phyloP scores from a whole-genome alignment of 495 filamentous ascomycete genomes.

The Penicillium flavigenum region DNA sequence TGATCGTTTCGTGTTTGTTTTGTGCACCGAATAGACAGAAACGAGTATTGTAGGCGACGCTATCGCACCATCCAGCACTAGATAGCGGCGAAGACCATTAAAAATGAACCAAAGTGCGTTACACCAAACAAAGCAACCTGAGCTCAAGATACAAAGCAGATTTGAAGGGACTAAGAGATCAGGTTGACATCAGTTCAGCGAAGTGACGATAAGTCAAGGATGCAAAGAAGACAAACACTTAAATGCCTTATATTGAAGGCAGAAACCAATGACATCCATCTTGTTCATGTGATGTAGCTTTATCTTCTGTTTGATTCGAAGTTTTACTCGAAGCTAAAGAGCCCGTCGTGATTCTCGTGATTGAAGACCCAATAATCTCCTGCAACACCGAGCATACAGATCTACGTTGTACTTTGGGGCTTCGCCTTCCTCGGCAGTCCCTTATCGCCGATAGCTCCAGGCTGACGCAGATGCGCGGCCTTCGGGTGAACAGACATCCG shows the following conservation, averaged over 20 bases:
- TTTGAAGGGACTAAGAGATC: not conserved
- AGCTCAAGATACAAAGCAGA: not conserved
- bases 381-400: not conserved
- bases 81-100: not conserved
- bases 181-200: constrained; percentile 1
- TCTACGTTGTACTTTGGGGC: not conserved
- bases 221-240: constrained; percentile 20
- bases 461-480: constrained; percentile 5
- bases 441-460: constrained; percentile 18
- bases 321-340: not conserved
- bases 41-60: not conserved
- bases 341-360: not conserved
- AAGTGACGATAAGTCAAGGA: constrained; percentile 6
- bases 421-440: not conserved
- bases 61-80: not conserved
- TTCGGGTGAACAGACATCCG: constrained; percentile 11
- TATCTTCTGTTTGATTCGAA: not conserved
- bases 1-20: not conserved
- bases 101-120: not conserved
- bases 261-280: not conserved
- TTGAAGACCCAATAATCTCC: not conserved
- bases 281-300: not conserved
- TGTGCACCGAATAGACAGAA: not conserved
- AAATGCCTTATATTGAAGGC: constrained; percentile 17
- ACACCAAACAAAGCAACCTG: not conserved